These are phyloP conservation scores for Yamadazyma mexicana DNA, from an alignment of 1,139 yeast species.

Conservation along the genomic window DNA sequence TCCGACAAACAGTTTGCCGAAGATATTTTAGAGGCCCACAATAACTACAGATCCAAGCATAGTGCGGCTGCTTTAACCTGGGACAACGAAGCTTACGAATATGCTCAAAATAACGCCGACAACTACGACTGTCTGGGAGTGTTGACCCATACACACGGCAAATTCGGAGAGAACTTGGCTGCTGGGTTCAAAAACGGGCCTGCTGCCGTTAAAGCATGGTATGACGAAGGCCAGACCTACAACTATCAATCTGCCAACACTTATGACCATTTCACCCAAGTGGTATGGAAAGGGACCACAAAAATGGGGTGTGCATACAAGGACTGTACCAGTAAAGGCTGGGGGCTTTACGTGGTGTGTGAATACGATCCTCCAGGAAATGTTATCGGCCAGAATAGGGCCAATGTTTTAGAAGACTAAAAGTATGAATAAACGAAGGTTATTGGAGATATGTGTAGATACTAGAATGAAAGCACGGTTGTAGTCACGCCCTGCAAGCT, in stretches of 20 bases:
- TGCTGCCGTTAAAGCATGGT: conserved; percentile 79
- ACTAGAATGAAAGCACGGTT: neutral
- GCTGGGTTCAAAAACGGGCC: conserved; percentile 60
- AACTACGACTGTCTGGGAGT: conserved; percentile 66
- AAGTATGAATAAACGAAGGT: neutral
- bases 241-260: conserved; percentile 40
- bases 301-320: conserved; percentile 74
- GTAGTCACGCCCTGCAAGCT: too few species aligned
- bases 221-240: conserved; percentile 63
- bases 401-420: conserved; percentile 44
- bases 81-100: conserved; percentile 60
- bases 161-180: conserved; percentile 87
- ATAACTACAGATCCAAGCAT: conserved; percentile 66
- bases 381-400: conserved; percentile 43
- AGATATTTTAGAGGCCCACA: conserved; percentile 49
- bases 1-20: conserved; percentile 15
- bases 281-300: conserved; percentile 74
- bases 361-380: conserved; percentile 57
- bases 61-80: conserved; percentile 61
- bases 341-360: conserved; percentile 56
- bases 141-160: conserved; percentile 75
- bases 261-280: conserved; percentile 81
- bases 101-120: conserved; percentile 72
- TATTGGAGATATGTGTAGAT: neutral
- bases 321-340: conserved; percentile 46